Base-by-base conservation (phyloP, 495 filamentous ascomycete genomes). In the Lentithecium fluviatile region DNA sequence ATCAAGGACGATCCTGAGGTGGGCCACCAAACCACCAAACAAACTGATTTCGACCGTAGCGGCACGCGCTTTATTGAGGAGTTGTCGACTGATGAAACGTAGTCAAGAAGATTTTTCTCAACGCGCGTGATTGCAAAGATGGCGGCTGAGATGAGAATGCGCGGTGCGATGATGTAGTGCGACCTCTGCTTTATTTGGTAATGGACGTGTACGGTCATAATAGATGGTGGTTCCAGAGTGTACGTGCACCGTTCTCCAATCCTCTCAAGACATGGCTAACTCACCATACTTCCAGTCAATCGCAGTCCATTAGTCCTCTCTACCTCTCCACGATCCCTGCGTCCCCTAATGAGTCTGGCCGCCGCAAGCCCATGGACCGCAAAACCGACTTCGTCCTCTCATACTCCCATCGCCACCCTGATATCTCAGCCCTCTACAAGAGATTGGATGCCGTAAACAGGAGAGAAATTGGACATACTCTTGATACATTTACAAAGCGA, bases 141-240 rank as follows among this genome's bases (percentile, higher is more conserved):
- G 52, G 43, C n/a, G 38, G 50, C 20, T 52, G 53, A 20, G 60
- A 63, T 52, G 25, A 63, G 53, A 63, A 63, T 52, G 52, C 60
- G 20, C 57, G 53, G 60, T 63, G 52, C 53, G 11, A 43, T 47
- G 36, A 58, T 46, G 52, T 63, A 23, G 53, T 63, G 32, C 38
- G 45, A 36, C 60, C 60, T 45, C 53, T 63, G 36, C 19, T 63
- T 34, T 20, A 45, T 42, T 52, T 63, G 12, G 60, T 52, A n/a
- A 63, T 63, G 19, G 21, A 52, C 4, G 36, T 63, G 24, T 45
- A 63, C 47, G 46, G 60, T 45, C 52, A 63, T 17, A 25, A 52
- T 6, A 56, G 17, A 52, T 63, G 53, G 60, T 51, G 45, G 53
- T 52, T 58, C 37, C 36, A 63, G 46, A 57, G 60, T 25, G 53